A percentile compares a stretch with the other conserved stretches of the same genome.
Conservation (phyloP, 2,329 filamentous ascomycete genomes). For the Endocalyx cinctus region DNA sequence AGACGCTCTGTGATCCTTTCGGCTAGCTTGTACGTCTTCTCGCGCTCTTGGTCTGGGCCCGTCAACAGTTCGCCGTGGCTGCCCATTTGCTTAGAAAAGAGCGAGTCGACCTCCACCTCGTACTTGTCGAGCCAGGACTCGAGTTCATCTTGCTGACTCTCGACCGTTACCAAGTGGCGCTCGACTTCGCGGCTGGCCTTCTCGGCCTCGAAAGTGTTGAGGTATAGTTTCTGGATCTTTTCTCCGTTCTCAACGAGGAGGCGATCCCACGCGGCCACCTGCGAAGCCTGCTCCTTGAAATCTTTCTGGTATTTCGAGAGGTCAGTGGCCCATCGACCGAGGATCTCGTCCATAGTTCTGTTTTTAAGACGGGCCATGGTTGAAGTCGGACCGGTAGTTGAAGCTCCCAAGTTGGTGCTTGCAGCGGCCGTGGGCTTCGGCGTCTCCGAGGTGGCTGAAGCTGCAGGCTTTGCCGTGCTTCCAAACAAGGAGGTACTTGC, state of each 20-base stretch:
- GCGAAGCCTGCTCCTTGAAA: conserved; percentile 84
- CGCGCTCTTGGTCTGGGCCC: conserved; percentile 91
- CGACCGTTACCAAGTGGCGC: conserved; percentile 81
- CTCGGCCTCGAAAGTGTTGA: conserved; percentile 89
- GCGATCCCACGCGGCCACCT: conserved; percentile 87
- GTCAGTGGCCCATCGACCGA: conserved; percentile 93
- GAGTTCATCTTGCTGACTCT: conserved; percentile 89
- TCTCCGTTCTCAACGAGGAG: conserved; percentile 89
- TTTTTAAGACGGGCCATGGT: conserved; percentile 90
- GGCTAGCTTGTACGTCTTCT: conserved; percentile 92
- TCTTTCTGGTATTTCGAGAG: conserved; percentile 95
- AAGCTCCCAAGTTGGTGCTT: conserved; percentile 54
- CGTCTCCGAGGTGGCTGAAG: conserved; percentile 25
- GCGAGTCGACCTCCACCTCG: conserved; percentile 83
- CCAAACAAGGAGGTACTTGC: conserved; percentile 26
- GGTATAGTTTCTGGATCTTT: conserved; percentile 90
- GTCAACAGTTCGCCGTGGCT: conserved; percentile 69
- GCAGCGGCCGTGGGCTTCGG: conserved; percentile 17
- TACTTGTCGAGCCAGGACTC: conserved; percentile 85
- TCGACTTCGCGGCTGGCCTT: conserved; percentile 91
- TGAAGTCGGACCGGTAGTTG: conserved; percentile 75
- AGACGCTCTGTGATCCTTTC: conserved; percentile 88
- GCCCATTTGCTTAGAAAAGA: conserved; percentile 77
- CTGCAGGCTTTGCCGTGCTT: conserved; percentile 25
- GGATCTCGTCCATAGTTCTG: conserved; percentile 98